A percentile compares a stretch with the other conserved stretches of the same genome.
Evolutionary conservation across 257 asterid genomes (phyloP).

Genomic region (Fraxinus excelsior): DNA sequence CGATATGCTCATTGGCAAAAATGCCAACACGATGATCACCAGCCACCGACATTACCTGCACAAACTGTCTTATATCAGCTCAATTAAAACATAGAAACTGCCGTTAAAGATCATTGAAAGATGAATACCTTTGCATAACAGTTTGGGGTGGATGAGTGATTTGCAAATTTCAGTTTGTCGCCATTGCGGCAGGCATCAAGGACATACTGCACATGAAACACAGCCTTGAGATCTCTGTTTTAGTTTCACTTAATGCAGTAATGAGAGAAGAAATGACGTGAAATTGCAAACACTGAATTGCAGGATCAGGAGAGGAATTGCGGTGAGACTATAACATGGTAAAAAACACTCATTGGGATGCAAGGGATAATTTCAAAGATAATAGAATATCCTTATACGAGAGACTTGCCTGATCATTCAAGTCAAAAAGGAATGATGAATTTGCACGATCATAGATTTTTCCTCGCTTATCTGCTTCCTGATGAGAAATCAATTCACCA

Average conservation of each 20-base stretch:
- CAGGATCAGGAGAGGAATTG: background rate
- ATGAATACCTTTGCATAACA: slow-evolving; percentile 84
- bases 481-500: slow-evolving; percentile 91
- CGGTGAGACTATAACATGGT: background rate
- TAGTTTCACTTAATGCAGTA: background rate
- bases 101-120: slow-evolving; percentile 9
- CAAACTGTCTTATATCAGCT: slow-evolving; percentile 15
- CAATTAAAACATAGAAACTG: background rate
- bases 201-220: slow-evolving; percentile 64
- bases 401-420: slow-evolving; percentile 78
- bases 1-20: slow-evolving; percentile 81
- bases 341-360: background rate
- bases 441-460: slow-evolving; percentile 91
- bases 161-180: slow-evolving; percentile 93
- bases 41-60: slow-evolving; percentile 84
- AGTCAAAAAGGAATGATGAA: slow-evolving; percentile 89
- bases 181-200: slow-evolving; percentile 98
- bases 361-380: background rate
- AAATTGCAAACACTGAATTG: background rate
- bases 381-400: background rate
- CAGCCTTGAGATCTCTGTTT: slow-evolving; percentile 12
- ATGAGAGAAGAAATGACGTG: background rate
- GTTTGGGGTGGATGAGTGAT: slow-evolving; percentile 92
- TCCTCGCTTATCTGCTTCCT: slow-evolving; percentile 97
- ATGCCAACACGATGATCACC: slow-evolving; percentile 99